phyloP scores from a whole-genome alignment of 192 early-diverging fungal species.

The Chytriomyces confervae region DNA sequence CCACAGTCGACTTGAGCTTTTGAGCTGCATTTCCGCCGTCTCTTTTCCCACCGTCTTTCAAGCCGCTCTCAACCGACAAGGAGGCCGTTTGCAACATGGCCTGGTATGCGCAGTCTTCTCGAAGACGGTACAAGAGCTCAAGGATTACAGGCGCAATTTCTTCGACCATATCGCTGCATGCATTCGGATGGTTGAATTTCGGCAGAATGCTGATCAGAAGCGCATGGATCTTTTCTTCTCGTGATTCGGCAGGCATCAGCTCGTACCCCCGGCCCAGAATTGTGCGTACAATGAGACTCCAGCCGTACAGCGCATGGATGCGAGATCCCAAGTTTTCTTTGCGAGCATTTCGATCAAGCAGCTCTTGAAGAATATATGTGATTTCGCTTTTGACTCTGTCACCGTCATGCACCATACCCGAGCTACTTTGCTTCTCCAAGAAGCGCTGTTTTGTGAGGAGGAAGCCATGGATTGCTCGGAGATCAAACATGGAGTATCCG shows the following conservation, averaged over 20 bases:
- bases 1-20: slow-evolving; percentile 38
- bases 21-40: background rate
- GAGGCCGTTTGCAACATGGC: slow-evolving; percentile 53
- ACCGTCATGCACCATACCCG: slow-evolving; percentile 27
- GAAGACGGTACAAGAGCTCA: slow-evolving; percentile 61
- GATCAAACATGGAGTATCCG: slow-evolving; percentile 63
- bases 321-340: slow-evolving; percentile 74
- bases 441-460: slow-evolving; percentile 45
- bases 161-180: slow-evolving; percentile 55
- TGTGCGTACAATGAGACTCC: slow-evolving; percentile 82
- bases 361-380: slow-evolving; percentile 64
- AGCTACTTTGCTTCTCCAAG: slow-evolving; percentile 19
- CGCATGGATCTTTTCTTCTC: slow-evolving; percentile 67
- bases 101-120: slow-evolving; percentile 61
- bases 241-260: slow-evolving; percentile 63
- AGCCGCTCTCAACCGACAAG: background rate
- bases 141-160: slow-evolving; percentile 64
- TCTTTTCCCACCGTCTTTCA: background rate
- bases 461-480: slow-evolving; percentile 68
- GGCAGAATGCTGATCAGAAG: slow-evolving; percentile 71
- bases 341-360: slow-evolving; percentile 75
- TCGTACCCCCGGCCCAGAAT: slow-evolving; percentile 69
- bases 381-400: slow-evolving; percentile 53
- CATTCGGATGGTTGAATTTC: slow-evolving; percentile 54
- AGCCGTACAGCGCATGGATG: slow-evolving; percentile 73